phyloP scores from a whole-genome alignment of 2,329 filamentous ascomycete species.

The Thielaviopsis euricoi region DNA sequence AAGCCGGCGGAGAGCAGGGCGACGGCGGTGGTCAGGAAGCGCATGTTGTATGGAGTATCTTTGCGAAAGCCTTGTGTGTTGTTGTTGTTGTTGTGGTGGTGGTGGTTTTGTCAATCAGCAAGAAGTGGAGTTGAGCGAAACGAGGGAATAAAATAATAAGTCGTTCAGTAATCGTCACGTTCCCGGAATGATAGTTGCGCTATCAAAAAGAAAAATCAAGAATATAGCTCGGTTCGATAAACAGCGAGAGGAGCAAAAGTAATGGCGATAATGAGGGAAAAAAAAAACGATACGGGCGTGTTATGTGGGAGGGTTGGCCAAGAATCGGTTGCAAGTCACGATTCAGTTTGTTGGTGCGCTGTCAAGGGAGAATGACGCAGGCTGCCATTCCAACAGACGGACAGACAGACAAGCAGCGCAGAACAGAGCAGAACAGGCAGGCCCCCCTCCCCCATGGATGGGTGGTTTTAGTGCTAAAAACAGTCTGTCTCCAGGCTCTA shows the following conservation, averaged over 20 bases:
- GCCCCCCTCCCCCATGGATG: no score
- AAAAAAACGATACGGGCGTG: neutral
- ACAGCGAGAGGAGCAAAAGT: no score
- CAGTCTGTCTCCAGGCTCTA: no score
- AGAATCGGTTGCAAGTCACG: neutral
- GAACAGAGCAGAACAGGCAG: no score
- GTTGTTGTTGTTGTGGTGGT: neutral
- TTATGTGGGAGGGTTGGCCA: neutral
- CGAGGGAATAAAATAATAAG: neutral
- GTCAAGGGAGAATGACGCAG: neutral
- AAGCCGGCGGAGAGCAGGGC: slow-evolving; percentile 29
- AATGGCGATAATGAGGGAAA: neutral
- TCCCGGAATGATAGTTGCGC: no score
- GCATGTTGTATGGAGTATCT: neutral
- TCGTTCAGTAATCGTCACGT: no score
- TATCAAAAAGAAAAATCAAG: no score
- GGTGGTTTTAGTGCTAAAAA: no score
- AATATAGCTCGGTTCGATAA: no score
- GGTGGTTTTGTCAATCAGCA: neutral
- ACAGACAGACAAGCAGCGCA: no score
- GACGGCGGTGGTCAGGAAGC: slow-evolving; percentile 22
- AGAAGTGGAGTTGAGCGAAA: neutral
- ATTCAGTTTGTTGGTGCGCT: neutral
- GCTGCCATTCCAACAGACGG: neutral
- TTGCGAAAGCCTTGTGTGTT: neutral